A percentile compares a stretch with the other conserved stretches of the same genome.
Evolutionary conservation across 1,139 yeast genomes (phyloP).

Genomic region (Citeromyces hawaiiensis): DNA sequence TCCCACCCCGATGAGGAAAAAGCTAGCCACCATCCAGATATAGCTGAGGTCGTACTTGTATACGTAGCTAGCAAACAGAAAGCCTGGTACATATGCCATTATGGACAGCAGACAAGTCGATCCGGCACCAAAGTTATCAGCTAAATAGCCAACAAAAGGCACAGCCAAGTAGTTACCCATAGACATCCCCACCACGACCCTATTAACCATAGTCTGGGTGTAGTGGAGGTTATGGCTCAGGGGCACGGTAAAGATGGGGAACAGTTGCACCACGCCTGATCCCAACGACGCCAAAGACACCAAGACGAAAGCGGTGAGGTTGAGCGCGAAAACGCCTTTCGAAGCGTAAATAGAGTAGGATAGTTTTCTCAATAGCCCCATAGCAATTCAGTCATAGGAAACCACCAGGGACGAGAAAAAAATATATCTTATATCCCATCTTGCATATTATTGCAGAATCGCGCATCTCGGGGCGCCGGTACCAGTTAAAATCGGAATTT

Average conservation of each 20-base stretch:
- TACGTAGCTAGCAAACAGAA: constrained; percentile 9
- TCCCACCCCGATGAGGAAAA: constrained; percentile 16
- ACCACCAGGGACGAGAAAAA: too few species aligned
- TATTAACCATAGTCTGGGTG: constrained; percentile 14
- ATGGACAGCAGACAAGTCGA: constrained; percentile 14
- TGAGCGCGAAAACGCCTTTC: constrained; percentile 12
- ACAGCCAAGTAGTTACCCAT: constrained; percentile 15
- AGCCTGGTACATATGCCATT: constrained; percentile 13
- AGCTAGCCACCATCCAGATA: constrained; percentile 12
- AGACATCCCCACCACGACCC: constrained; percentile 16
- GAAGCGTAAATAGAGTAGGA: constrained; percentile 4
- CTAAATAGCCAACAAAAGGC: constrained; percentile 17
- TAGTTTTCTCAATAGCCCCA: not conserved
- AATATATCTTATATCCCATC: not conserved
- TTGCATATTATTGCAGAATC: not conserved
- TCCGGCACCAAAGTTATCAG: constrained; percentile 17
- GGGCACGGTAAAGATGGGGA: constrained; percentile 17
- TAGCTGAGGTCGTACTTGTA: constrained; percentile 7
- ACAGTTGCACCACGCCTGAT: constrained; percentile 15
- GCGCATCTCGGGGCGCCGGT: not conserved
- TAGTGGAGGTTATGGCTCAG: constrained; percentile 11
- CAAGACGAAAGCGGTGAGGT: constrained; percentile 11
- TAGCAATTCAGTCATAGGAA: not conserved
- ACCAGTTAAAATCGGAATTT: not conserved
- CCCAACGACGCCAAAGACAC: constrained; percentile 15